phyloP scores from a whole-genome alignment of 148 eudicot species.

The Silene latifolia region DNA sequence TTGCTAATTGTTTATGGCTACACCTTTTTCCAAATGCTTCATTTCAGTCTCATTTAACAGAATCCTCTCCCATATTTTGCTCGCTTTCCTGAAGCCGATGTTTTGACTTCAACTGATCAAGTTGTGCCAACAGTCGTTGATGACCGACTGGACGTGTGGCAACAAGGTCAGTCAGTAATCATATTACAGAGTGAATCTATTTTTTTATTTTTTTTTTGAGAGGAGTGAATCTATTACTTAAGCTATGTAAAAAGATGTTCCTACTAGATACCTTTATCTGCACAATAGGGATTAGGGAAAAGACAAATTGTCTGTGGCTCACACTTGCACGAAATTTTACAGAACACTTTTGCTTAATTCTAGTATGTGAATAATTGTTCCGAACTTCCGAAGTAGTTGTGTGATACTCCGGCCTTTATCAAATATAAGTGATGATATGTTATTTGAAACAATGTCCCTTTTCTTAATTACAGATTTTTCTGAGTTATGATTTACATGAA shows the following conservation, averaged over 20 bases:
- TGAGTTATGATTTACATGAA: not conserved
- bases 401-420: not conserved
- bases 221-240: not conserved
- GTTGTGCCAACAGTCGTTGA: conserved; percentile 80
- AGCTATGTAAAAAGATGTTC: not conserved
- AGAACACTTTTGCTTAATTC: too few species aligned
- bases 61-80: conserved; percentile 94
- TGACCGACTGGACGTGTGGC: conserved; percentile 90
- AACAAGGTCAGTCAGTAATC: conserved; percentile 47
- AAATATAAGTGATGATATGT: not conserved
- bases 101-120: conserved; percentile 90
- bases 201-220: too few species aligned
- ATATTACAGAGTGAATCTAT: not conserved
- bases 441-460: too few species aligned
- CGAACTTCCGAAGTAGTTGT: not conserved
- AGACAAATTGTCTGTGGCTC: not conserved
- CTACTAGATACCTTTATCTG: not conserved
- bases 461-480: too few species aligned
- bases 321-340: not conserved
- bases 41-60: conserved; percentile 38
- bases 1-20: not conserved
- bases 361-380: not conserved
- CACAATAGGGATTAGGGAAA: not conserved
- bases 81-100: conserved; percentile 94
- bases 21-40: not conserved